phyloP scores from a whole-genome alignment of 306 rosid species.

The Spatholobus suberectus region DNA sequence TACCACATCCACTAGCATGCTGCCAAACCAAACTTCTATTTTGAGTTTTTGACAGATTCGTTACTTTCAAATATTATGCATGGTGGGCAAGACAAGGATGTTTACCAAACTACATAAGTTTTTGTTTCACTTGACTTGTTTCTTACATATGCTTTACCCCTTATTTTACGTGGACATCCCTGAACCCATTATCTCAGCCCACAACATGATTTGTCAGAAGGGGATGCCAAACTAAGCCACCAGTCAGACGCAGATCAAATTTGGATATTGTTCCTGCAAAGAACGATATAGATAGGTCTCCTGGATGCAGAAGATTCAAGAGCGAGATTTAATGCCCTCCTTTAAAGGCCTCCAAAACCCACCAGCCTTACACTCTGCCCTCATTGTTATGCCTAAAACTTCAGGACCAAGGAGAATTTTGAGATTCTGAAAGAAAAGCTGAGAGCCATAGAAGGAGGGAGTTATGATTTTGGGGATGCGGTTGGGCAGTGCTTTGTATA shows the following conservation, averaged over 20 bases:
- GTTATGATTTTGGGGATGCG: too few relatives aligned
- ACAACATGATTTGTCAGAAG: background rate
- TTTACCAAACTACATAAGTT: slow-evolving; percentile 1
- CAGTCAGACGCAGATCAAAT: background rate
- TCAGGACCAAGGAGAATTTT: too few relatives aligned
- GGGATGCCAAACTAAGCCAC: background rate
- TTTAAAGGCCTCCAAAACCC: background rate
- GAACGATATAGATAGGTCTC: background rate
- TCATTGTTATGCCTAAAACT: too few relatives aligned
- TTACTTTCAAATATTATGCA: background rate
- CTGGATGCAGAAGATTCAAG: background rate
- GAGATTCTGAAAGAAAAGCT: too few relatives aligned
- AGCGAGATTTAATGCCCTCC: background rate
- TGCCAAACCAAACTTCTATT: slow-evolving; percentile 11
- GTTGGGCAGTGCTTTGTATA: too few relatives aligned
- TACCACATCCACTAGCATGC: slow-evolving; percentile 15
- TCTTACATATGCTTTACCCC: background rate
- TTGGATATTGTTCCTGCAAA: background rate
- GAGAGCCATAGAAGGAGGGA: too few relatives aligned
- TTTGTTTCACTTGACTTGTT: background rate
- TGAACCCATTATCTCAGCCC: background rate
- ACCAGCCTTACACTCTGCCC: too few relatives aligned
- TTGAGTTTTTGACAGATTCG: background rate
- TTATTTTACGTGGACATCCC: background rate
- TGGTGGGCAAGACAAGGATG: background rate